These are phyloP conservation scores for Scheffersomyces illinoinensis DNA, from an alignment of 1,139 yeast genomes.

Conservation along the genomic window DNA sequence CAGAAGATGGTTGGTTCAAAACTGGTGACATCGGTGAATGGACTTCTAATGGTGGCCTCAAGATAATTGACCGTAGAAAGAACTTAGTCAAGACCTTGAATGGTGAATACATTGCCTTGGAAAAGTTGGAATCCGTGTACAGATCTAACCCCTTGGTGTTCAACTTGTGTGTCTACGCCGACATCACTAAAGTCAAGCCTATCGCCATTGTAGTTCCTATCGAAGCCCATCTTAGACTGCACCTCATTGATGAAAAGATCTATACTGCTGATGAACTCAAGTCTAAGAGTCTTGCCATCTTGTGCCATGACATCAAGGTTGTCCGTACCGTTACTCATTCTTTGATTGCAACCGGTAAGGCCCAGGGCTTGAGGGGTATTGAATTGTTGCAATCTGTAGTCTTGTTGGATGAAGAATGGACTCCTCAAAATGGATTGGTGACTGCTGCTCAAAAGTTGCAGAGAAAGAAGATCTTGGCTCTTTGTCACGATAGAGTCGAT, in stretches of 20 bases:
- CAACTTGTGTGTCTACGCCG: conserved; percentile 93
- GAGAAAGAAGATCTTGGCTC: conserved; percentile 83
- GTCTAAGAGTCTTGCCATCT: conserved; percentile 45
- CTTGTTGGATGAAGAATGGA: conserved; percentile 90
- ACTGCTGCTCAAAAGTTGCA: conserved; percentile 96
- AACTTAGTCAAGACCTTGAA: conserved; percentile 93
- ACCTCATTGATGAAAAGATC: conserved; percentile 55
- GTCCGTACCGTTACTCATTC: conserved; percentile 55
- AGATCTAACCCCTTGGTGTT: conserved; percentile 77
- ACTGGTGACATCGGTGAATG: conserved; percentile 99
- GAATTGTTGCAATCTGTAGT: conserved; percentile 82
- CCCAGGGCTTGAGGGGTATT: conserved; percentile 81
- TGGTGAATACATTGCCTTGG: conserved; percentile 98
- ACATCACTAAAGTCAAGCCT: conserved; percentile 82
- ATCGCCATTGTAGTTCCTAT: conserved; percentile 87
- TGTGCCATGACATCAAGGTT: conserved; percentile 60
- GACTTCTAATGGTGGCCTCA: conserved; percentile 76
- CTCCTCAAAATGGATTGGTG: conserved; percentile 92
- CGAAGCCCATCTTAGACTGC: conserved; percentile 60
- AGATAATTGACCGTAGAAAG: conserved; percentile 91
- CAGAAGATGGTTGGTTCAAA: conserved; percentile 89
- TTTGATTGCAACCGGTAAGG: conserved; percentile 71
- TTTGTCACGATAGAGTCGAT: conserved; percentile 60
- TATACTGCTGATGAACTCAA: conserved; percentile 50
- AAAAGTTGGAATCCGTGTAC: conserved; percentile 83